Evolutionary conservation across 345 rosid species (phyloP).

Genomic region (Populus nigra): DNA sequence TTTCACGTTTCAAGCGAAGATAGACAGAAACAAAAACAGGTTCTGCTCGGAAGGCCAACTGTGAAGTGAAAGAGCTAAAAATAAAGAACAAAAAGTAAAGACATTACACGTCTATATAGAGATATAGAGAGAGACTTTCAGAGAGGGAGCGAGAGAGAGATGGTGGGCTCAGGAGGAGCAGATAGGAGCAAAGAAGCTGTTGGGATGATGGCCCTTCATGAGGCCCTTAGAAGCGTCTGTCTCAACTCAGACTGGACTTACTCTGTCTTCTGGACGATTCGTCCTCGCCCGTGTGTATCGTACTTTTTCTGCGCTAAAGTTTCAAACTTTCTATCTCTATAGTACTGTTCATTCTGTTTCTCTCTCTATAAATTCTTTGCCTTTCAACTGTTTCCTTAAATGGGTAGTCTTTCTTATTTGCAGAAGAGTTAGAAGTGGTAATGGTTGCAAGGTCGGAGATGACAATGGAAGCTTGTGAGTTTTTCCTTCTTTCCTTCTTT

Average conservation of each 20-base stretch:
- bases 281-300: conserved; percentile 88
- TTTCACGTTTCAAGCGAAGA: neutral
- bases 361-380: conserved; percentile 14
- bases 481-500: conserved; percentile 8
- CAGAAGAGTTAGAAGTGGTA: conserved; percentile 97
- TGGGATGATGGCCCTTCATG: conserved; percentile 99
- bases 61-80: neutral
- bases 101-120: neutral
- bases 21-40: neutral
- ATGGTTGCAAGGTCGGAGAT: conserved; percentile 97
- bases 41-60: neutral
- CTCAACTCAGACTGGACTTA: conserved; percentile 97
- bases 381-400: conserved; percentile 27
- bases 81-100: conserved; percentile 1
- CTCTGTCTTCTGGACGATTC: conserved; percentile 99
- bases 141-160: conserved; percentile 36
- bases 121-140: neutral
- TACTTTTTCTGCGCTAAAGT: neutral
- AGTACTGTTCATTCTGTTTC: neutral
- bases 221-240: conserved; percentile 98
- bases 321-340: conserved; percentile 1
- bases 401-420: conserved; percentile 31
- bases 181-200: conserved; percentile 99
- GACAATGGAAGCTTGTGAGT: conserved; percentile 99
- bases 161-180: conserved; percentile 99